A percentile compares a stretch with the other conserved stretches of the same genome.
Conservation (phyloP, 306 rosid genomes). For the Castanea crenata region DNA sequence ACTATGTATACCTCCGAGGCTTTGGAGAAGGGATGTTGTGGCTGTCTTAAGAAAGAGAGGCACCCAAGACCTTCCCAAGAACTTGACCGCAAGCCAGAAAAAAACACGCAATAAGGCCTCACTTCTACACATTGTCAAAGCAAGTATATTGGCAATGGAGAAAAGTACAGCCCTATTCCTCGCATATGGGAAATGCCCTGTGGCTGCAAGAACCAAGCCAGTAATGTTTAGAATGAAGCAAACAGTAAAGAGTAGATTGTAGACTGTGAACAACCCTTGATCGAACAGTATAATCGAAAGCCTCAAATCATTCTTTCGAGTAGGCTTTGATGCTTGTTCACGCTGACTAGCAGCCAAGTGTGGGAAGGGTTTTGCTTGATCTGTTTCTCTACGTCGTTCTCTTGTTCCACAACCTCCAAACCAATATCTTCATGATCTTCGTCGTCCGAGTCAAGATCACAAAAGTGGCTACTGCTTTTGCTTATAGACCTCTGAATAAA, state of each 20-base stretch:
- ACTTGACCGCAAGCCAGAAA: constrained; percentile 47
- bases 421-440: not conserved
- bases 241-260: constrained; percentile 44
- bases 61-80: constrained; percentile 47
- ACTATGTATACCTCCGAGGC: constrained; percentile 71
- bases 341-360: constrained; percentile 19
- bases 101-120: constrained; percentile 46
- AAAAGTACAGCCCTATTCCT: constrained; percentile 40
- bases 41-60: constrained; percentile 49
- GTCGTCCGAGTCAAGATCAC: constrained; percentile 31
- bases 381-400: constrained; percentile 21
- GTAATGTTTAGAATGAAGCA: constrained; percentile 44
- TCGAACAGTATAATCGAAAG: constrained; percentile 52
- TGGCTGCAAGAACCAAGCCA: constrained; percentile 47
- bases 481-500: constrained; percentile 28
- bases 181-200: constrained; percentile 44
- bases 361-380: constrained; percentile 6
- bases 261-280: constrained; percentile 62
- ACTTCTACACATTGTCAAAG: constrained; percentile 56
- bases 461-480: constrained; percentile 44
- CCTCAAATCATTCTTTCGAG: constrained; percentile 26
- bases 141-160: constrained; percentile 59
- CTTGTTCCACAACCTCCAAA: constrained; percentile 1
- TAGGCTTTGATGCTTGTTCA: constrained; percentile 18
- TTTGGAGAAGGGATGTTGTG: constrained; percentile 60